Conservation (phyloP, 176 grass and related monocot species). For the Rhipidocladum racemiflorum region DNA sequence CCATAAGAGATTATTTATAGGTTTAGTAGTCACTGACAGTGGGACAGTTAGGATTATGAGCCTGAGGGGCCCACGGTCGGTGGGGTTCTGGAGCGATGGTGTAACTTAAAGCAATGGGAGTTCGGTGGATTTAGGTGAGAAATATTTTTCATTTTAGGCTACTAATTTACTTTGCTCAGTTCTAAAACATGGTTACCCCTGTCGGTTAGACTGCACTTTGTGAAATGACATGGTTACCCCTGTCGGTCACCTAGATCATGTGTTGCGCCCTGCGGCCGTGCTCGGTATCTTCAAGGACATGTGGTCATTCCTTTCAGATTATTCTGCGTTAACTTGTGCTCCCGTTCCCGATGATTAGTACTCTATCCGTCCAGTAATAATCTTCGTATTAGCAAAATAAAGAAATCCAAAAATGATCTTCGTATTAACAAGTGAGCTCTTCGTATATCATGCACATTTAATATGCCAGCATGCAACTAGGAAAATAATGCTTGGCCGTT, state of each 20-base stretch:
- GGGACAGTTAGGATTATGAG: neutral
- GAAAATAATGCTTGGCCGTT: too few species aligned
- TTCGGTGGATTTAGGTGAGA: constrained; percentile 36
- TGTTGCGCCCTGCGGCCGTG: neutral
- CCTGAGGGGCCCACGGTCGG: neutral
- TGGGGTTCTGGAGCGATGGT: constrained; percentile 18
- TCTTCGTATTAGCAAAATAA: too few species aligned
- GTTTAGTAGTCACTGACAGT: neutral
- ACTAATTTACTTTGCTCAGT: neutral
- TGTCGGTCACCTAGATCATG: constrained; percentile 14
- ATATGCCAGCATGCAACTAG: too few species aligned
- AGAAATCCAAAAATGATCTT: too few species aligned
- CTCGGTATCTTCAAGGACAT: neutral
- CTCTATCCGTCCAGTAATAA: too few species aligned
- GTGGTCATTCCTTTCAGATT: neutral
- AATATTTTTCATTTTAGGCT: too few species aligned
- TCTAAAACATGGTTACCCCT: neutral
- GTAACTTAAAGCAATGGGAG: constrained; percentile 9
- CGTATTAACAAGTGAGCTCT: too few species aligned
- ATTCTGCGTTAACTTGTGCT: constrained; percentile 13
- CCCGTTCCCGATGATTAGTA: neutral
- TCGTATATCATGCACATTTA: too few species aligned
- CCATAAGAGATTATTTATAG: neutral
- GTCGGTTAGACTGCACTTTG: neutral
- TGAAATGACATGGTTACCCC: neutral